Conservation (phyloP, 1,284 basidiomycete species). For the Sporisorium exsertum region DNA sequence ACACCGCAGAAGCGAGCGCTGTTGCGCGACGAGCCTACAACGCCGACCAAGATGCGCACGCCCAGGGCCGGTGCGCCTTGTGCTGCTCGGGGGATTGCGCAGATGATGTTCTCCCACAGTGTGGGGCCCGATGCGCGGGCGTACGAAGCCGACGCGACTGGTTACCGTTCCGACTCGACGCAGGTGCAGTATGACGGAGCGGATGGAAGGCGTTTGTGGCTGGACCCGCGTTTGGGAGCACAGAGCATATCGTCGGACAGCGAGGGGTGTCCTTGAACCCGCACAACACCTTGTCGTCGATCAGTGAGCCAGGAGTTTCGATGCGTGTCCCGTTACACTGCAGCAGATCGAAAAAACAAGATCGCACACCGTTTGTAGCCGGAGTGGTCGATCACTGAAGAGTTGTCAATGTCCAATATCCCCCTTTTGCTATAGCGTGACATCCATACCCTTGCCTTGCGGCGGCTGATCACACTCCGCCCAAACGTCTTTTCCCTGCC, state of each 20-base stretch:
- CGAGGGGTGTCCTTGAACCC: background rate
- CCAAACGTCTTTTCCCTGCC: constrained; percentile 13
- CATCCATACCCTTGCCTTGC: constrained; percentile 12
- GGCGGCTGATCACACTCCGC: constrained; percentile 31
- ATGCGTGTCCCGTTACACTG: too few relatives aligned
- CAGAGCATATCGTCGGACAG: background rate
- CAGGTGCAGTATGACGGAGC: background rate
- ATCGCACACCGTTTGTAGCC: too few relatives aligned
- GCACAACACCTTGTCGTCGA: background rate
- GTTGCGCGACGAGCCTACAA: background rate
- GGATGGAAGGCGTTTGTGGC: background rate
- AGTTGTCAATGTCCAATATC: too few relatives aligned
- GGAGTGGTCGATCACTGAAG: too few relatives aligned
- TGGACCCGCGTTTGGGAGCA: background rate
- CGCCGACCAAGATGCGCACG: constrained; percentile 1
- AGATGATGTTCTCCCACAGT: background rate
- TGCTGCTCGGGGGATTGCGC: background rate
- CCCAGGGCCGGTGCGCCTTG: background rate
- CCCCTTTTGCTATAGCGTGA: background rate
- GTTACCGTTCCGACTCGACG: background rate
- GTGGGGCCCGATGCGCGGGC: background rate
- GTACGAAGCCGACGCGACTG: background rate
- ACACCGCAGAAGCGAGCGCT: background rate
- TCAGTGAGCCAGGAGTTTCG: background rate
- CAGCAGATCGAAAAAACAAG: too few relatives aligned